Conservation (phyloP, 495 filamentous ascomycete genomes). For the Aspergillus funiculosus region DNA sequence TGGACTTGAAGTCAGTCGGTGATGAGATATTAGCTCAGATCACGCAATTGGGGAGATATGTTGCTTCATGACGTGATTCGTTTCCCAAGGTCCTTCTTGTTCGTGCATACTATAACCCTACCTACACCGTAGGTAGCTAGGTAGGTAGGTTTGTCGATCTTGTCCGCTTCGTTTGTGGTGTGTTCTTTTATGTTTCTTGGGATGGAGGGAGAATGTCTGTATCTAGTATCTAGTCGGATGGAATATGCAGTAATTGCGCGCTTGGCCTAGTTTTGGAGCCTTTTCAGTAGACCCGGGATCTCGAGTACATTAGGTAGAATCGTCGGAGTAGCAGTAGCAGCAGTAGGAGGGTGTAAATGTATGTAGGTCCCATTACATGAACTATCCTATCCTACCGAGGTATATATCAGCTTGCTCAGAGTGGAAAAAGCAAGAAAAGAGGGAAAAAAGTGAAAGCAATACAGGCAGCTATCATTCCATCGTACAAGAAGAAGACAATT, state of each 20-base stretch:
- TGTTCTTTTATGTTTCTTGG: slow-evolving; percentile 1
- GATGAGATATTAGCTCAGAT: slow-evolving; percentile 8
- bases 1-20: too few relatives aligned
- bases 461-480: slow-evolving; percentile 5
- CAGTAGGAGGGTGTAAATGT: not conserved
- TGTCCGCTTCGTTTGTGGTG: not conserved
- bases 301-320: not conserved
- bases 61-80: too few relatives aligned
- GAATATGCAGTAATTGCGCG: slow-evolving; percentile 2
- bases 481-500: slow-evolving; percentile 7
- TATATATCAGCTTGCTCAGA: slow-evolving; percentile 8
- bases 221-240: not conserved
- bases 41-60: too few relatives aligned
- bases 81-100: too few relatives aligned
- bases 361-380: not conserved
- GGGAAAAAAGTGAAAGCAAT: not conserved
- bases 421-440: not conserved
- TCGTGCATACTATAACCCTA: too few relatives aligned
- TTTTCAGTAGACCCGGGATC: not conserved
- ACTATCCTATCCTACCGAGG: slow-evolving; percentile 10
- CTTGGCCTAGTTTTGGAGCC: not conserved
- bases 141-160: not conserved
- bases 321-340: not conserved
- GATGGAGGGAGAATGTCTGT: slow-evolving; percentile 11
- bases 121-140: too few relatives aligned